Conservation (phyloP, 2,329 filamentous ascomycete genomes). For the Colletotrichum sp. region DNA sequence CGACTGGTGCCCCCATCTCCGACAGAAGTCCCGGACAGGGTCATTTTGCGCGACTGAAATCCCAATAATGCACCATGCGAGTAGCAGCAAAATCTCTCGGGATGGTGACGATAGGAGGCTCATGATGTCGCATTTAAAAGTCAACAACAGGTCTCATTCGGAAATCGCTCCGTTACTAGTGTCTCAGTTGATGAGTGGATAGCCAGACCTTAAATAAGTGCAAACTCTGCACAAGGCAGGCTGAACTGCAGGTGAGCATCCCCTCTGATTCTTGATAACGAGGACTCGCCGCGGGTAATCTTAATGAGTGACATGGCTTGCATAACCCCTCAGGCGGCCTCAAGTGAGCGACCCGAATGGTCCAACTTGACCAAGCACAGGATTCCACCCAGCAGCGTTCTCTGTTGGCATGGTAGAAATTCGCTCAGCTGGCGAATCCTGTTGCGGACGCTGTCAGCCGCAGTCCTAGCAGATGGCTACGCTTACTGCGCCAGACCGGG, state of each 20-base stretch:
- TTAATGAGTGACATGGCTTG: not conserved
- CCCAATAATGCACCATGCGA: not conserved
- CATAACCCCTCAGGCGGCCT: not conserved
- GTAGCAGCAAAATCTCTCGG: not conserved
- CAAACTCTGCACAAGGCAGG: not conserved
- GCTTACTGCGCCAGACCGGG: not conserved
- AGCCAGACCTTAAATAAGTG: not conserved
- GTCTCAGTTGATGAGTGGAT: not conserved
- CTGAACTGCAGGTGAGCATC: not conserved
- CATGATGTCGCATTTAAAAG: not conserved
- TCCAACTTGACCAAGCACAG: not conserved
- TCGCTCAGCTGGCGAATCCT: not conserved
- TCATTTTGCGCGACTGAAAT: not conserved
- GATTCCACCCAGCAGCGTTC: not conserved
- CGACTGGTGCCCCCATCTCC: not conserved
- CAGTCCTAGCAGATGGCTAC: not conserved
- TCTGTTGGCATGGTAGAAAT: not conserved
- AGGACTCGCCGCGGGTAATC: not conserved
- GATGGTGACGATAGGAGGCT: accelerated
- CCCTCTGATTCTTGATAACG: not conserved
- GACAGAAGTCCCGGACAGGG: not conserved
- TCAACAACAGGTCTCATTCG: not conserved
- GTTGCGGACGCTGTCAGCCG: not conserved
- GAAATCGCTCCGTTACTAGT: not conserved
- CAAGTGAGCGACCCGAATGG: not conserved